A percentile compares a stretch with the other conserved stretches of the same genome.
These are phyloP conservation scores for Filobasidium wieringae DNA, from an alignment of 768 basidiomycete genomes.

Conservation along the genomic window DNA sequence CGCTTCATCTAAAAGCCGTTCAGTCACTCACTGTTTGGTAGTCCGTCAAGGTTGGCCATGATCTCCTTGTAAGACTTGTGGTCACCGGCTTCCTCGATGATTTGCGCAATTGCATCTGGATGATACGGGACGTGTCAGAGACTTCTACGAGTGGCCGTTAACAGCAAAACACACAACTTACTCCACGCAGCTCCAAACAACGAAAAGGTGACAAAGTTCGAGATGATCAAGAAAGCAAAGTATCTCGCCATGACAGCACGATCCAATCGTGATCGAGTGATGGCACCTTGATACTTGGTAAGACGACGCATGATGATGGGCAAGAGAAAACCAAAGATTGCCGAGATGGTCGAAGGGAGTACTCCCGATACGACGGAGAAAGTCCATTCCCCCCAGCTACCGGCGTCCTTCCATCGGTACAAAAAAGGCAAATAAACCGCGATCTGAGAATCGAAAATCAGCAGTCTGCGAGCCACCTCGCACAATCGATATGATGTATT, in stretches of 20 bases:
- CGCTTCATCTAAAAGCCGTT: not conserved
- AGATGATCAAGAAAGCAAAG: slow-evolving; percentile 85
- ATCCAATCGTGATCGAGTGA: slow-evolving; percentile 42
- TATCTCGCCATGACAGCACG: slow-evolving; percentile 86
- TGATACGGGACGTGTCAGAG: not conserved
- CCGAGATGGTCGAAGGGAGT: slow-evolving; percentile 75
- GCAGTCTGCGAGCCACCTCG: not conserved
- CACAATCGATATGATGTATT: not conserved
- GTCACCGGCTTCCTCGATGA: slow-evolving; percentile 9
- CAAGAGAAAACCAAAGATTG: slow-evolving; percentile 77
- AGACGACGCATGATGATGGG: slow-evolving; percentile 85
- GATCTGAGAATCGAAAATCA: slow-evolving; percentile 44
- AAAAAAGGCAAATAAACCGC: slow-evolving; percentile 61
- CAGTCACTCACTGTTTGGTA: slow-evolving; percentile 21
- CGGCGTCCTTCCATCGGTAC: slow-evolving; percentile 54
- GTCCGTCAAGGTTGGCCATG: slow-evolving; percentile 33
- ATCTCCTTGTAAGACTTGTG: slow-evolving; percentile 11
- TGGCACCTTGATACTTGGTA: slow-evolving; percentile 54
- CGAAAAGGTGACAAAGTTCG: slow-evolving; percentile 87
- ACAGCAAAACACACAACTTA: slow-evolving; percentile 39
- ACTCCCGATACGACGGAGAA: slow-evolving; percentile 88
- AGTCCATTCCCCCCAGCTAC: slow-evolving; percentile 45
- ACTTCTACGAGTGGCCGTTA: not conserved
- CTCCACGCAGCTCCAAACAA: slow-evolving; percentile 79
- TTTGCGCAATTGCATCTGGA: slow-evolving; percentile 23